Percentiles rank a stretch among this genome's conserved stretches.
These are phyloP conservation scores for Backusella liffmaniae DNA, from an alignment of 192 early-diverging fungal genomes.

Conservation along the genomic window DNA sequence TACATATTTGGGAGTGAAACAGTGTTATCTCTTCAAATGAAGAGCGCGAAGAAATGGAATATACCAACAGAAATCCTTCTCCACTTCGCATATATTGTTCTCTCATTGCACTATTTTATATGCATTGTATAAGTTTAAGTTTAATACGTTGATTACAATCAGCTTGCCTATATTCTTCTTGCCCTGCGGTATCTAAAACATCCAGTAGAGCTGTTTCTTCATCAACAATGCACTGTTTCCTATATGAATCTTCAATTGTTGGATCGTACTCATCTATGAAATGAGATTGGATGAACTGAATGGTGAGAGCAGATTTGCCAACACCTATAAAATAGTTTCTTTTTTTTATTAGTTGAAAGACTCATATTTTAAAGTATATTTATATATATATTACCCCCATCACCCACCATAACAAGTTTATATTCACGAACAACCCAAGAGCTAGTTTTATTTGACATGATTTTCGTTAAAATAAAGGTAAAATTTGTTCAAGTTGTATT, in stretches of 20 bases:
- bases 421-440: conserved; percentile 23
- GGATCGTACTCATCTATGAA: conserved; percentile 93
- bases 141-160: no score
- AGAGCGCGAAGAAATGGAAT: conserved; percentile 68
- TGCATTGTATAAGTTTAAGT: background rate
- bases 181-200: conserved; percentile 94
- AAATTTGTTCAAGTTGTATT: background rate
- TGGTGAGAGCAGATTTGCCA: conserved; percentile 80
- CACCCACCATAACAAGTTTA: conserved; percentile 60
- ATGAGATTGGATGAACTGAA: conserved; percentile 78
- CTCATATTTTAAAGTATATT: background rate
- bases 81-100: conserved; percentile 83
- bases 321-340: conserved; percentile 39
- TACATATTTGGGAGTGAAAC: conserved; percentile 70
- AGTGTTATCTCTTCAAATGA: conserved; percentile 76
- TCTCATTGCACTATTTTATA: conserved; percentile 42
- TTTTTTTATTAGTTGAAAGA: background rate
- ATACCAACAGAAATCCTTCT: conserved; percentile 84
- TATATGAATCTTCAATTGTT: conserved; percentile 98
- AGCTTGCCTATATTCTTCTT: conserved; percentile 78
- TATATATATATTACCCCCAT: conserved; percentile 35
- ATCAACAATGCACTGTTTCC: conserved; percentile 94
- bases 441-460: conserved; percentile 5
- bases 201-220: conserved; percentile 85
- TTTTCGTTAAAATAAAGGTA: background rate